Conservation (phyloP, 2,329 filamentous ascomycete species). For the Fusarium kyushuense region DNA sequence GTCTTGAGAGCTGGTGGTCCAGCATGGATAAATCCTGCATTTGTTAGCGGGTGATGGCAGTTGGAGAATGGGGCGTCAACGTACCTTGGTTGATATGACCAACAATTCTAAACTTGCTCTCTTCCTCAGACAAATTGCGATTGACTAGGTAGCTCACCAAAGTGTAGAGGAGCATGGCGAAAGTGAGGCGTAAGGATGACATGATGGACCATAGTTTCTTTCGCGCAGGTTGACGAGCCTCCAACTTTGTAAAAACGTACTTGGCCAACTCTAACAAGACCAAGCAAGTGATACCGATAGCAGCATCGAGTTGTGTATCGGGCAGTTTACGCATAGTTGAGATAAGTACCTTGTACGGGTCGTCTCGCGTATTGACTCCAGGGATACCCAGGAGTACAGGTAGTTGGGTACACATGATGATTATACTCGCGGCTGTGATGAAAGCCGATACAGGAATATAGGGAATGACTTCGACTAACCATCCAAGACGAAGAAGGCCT, state of each 20-base stretch:
- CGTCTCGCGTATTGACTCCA: conserved; percentile 59
- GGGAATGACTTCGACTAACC: conserved; percentile 65
- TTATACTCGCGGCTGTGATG: conserved; percentile 64
- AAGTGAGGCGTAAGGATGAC: conserved; percentile 79
- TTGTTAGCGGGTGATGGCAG: conserved; percentile 26
- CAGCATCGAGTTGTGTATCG: conserved; percentile 71
- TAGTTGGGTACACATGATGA: conserved; percentile 62
- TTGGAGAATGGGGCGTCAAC: background rate
- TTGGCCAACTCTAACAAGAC: conserved; percentile 70
- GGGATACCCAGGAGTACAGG: conserved; percentile 59
- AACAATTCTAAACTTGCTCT: conserved; percentile 71
- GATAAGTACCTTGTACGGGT: conserved; percentile 59
- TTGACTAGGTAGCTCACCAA: conserved; percentile 78
- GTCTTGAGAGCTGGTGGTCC: conserved; percentile 66
- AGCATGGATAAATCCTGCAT: conserved; percentile 8
- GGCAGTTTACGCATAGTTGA: conserved; percentile 57
- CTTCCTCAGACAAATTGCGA: conserved; percentile 59
- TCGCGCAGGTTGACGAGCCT: conserved; percentile 68
- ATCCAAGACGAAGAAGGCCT: conserved; percentile 62
- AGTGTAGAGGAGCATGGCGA: conserved; percentile 81
- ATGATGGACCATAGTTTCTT: conserved; percentile 78
- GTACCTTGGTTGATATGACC: conserved; percentile 73
- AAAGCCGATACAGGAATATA: conserved; percentile 64
- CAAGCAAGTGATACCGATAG: conserved; percentile 77
- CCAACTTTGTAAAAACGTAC: conserved; percentile 69